These are phyloP conservation scores for Zasmidium angulare DNA, from an alignment of 2,329 filamentous ascomycete species.

Conservation along the genomic window DNA sequence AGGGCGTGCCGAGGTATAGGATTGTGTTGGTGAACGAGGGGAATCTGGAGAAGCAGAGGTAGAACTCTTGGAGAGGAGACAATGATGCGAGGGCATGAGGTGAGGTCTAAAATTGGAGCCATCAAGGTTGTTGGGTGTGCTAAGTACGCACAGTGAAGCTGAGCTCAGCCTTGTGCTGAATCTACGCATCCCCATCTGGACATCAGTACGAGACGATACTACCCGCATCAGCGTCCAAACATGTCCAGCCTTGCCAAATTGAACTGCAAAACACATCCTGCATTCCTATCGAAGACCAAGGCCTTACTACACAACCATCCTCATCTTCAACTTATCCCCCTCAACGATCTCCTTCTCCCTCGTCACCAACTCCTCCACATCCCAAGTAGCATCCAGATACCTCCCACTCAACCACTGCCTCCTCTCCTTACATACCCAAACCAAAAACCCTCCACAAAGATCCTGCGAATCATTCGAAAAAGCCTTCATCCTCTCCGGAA, in stretches of 20 bases:
- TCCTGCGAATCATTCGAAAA: not conserved
- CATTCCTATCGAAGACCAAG: too few species aligned
- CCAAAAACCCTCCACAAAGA: not conserved
- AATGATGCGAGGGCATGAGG: not conserved
- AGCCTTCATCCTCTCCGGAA: not conserved
- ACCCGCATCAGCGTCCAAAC: too few species aligned
- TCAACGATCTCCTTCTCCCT: conserved; percentile 36
- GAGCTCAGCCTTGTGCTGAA: too few species aligned
- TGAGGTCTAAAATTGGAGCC: not conserved
- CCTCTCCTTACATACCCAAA: conserved; percentile 7
- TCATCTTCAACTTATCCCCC: conserved; percentile 38
- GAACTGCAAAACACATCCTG: too few species aligned
- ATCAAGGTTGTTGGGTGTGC: not conserved
- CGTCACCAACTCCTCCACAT: conserved; percentile 39
- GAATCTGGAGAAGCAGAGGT: conserved; percentile 2
- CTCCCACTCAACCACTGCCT: conserved; percentile 41
- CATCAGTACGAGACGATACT: too few species aligned
- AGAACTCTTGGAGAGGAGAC: not conserved
- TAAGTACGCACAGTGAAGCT: too few species aligned
- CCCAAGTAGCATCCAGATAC: conserved; percentile 41
- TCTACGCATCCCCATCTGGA: too few species aligned
- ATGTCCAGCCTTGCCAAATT: too few species aligned
- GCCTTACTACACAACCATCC: conserved; percentile 18
- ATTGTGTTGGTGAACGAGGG: conserved; percentile 23
- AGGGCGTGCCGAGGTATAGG: conserved; percentile 53